Base-by-base conservation (phyloP, 73 alveolate genomes). In the Tetrahymena elliotti region DNA sequence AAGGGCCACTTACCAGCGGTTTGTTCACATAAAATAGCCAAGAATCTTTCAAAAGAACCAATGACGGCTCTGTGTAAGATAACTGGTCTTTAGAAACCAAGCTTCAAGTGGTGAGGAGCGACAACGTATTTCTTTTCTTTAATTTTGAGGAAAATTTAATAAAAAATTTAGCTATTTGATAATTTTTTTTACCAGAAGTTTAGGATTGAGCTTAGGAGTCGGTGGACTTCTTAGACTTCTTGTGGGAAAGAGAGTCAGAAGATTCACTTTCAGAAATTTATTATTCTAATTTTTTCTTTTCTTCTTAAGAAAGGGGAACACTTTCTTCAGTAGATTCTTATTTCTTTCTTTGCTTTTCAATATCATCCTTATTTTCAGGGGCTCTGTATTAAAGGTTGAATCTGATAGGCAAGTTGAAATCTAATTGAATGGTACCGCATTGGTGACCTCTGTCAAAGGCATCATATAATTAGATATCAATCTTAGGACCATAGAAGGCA, bases 401-500 rank as follows among this genome's bases (percentile, higher is more conserved):
- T 95, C 99, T 98, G 93, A 98, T 98, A 33, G 99, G 99, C 40
- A 98, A 97, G 97, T 99, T 98, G 98, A 99, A 98, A 96, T 99
- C 99, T 84, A 98, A 96, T 95, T 97, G 99, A 93, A 97, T 97
- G 38, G 99, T 99, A 40, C 99, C 99, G 93, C 99, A 99, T 97
- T 99, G 99, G 95, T 99, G 99, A 94, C 98, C 98, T 93, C 99
- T 98, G 95, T 99, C 99, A 95, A 99, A 95, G n/a, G 99, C 99
- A 97, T 99, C 99, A 95, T 95, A 98, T 53, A 99, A 97, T 96
- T 98, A 96, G 94, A 99, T 99, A 97, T 99, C 99, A 93, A 99
- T 99, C 98, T 99, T 99, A 20, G 99, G 99, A 22, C 99, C 99
- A 94, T 97, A 99, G 97, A 99, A 99, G 82, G 99, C 99, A 31